Evolutionary conservation across 192 early-diverging fungal species (phyloP), one percentile per base, ranked within the genome.

Genomic region (Backusella australiensis): DNA sequence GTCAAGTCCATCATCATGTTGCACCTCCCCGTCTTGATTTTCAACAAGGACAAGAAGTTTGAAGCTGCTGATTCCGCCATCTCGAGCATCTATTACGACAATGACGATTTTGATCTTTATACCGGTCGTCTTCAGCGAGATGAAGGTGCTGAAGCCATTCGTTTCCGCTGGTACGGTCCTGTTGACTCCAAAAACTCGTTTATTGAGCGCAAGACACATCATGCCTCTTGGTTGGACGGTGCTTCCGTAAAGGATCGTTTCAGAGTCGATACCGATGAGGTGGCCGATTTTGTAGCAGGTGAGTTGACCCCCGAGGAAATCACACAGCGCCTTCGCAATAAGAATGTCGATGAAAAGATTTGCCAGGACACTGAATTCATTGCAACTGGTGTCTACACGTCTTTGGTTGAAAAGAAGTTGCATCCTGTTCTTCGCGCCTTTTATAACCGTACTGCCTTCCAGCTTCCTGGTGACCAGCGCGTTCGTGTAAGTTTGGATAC

Each of bases 401-500:
- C 78, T 36, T 63, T 83, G 14, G 17, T 73, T 21, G 81, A 82
- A 75, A 77, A 79, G 19, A 39, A 77, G 1, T 41, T 80, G 4
- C 9, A 73, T 9, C 81, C 81, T 8, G 77, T 82, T 29, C 52
- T 78, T 2, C 81, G 81, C 32, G 72, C 75, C 14, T 78, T 79
- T 26, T 82, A 82, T 69, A 75, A 77, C 23, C 81, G 81, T 52
- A 82, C 77, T n/a, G 81, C 81, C 26, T 82, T 82, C 70, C 81
- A 82, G 66, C 59, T 82, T 12, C 81, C 81, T 65, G 96, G 95
- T 29, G 81, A 82, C 36, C 89, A 94, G 6, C 87, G 93, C 11
- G 96, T 98, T 68, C 90, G 97, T 56, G 94, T 99, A 44, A 96
- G 95, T 46, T 85, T 99, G 5, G 97, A 99, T 83, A 96, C 96